Base-by-base conservation (phyloP, 2,329 filamentous ascomycete genomes). In the Raffaelea arxii region DNA sequence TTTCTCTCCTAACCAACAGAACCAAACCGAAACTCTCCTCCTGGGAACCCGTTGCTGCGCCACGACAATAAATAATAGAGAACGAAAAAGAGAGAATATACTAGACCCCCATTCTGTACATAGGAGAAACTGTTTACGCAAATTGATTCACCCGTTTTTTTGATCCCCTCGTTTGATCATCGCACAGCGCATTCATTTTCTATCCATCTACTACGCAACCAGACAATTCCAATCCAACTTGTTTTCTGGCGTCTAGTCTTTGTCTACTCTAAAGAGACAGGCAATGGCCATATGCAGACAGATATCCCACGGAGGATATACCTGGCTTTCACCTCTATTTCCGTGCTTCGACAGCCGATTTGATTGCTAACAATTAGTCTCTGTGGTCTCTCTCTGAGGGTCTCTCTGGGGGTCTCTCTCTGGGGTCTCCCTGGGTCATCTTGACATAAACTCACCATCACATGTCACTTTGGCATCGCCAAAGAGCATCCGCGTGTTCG, bases 401-500 rank as follows among this genome's bases (percentile, higher is more conserved):
- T n/a, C n/a, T n/a, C n/a, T n/a, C n/a, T n/a, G n/a, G n/a, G n/a
- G n/a, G n/a, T n/a, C n/a, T n/a, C n/a, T n/a, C n/a, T n/a, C n/a
- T n/a, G n/a, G n/a, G n/a, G n/a, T n/a, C n/a, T n/a, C n/a, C n/a
- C n/a, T n/a, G n/a, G n/a, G n/a, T n/a, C 32, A 6, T 36, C 32
- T n/a, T 16, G 27, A 16, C 27, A 30, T 30, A 35, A 23, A 63
- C 77, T 62, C 58, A 84, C 81, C 85, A 69, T 92, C 86, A 59
- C 86, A 91, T 49, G 82, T 85, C 49, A 78, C 75, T 68, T 87
- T 91, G 19, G 89, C 89, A 67, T 95, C 89, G 23, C 89, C 88
- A 65, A 95, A 94, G 49, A 95, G 63, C 89, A 94, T 95, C 67
- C 84, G 86, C 2, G 88, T 89, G 44, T 84, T 84, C 4, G 85